Percentiles rank a stretch among this genome's conserved stretches.
Conservation (phyloP, 2,329 filamentous ascomycete species). For the Purpureocillium takamizusanense region DNA sequence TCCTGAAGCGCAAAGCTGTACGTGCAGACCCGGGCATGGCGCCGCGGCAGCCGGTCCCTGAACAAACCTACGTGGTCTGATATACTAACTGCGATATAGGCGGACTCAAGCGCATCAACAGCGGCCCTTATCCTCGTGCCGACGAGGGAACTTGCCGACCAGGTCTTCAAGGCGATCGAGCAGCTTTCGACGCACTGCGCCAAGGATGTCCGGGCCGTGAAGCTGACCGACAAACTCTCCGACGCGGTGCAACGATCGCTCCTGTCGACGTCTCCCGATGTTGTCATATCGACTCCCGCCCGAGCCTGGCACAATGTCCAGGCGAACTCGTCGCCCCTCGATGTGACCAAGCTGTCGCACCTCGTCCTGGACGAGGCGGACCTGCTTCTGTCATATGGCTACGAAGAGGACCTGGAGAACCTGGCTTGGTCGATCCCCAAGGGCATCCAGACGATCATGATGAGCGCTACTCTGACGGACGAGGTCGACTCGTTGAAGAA, state of each 20-base stretch:
- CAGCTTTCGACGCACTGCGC: slow-evolving; percentile 74
- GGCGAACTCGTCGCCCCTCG: slow-evolving; percentile 51
- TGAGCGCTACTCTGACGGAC: slow-evolving; percentile 84
- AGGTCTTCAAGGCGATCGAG: slow-evolving; percentile 73
- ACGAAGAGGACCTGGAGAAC: slow-evolving; percentile 79
- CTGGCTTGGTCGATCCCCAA: slow-evolving; percentile 72
- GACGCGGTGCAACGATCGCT: slow-evolving; percentile 82
- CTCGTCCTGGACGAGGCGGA: slow-evolving; percentile 93
- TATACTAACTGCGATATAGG: slow-evolving; percentile 22
- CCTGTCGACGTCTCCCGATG: slow-evolving; percentile 75
- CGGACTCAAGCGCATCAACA: slow-evolving; percentile 44
- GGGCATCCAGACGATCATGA: slow-evolving; percentile 81
- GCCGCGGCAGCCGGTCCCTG: too few relatives aligned
- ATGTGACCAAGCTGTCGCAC: slow-evolving; percentile 61
- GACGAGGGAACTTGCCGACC: slow-evolving; percentile 86
- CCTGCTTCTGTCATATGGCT: slow-evolving; percentile 86
- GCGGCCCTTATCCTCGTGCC: slow-evolving; percentile 86
- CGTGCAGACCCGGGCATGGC: slow-evolving; percentile 6
- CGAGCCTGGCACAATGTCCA: slow-evolving; percentile 72
- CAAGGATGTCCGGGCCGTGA: slow-evolving; percentile 73
- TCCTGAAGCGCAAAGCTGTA: slow-evolving; percentile 70
- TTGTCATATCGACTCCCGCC: slow-evolving; percentile 87
- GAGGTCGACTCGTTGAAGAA: slow-evolving; percentile 81
- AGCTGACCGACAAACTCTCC: slow-evolving; percentile 83
- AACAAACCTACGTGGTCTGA: too few relatives aligned